Evolutionary conservation across 306 rosid species (phyloP), one percentile per base, ranked within the genome.

Genomic region (barrel medic (Medicago truncatula)): DNA sequence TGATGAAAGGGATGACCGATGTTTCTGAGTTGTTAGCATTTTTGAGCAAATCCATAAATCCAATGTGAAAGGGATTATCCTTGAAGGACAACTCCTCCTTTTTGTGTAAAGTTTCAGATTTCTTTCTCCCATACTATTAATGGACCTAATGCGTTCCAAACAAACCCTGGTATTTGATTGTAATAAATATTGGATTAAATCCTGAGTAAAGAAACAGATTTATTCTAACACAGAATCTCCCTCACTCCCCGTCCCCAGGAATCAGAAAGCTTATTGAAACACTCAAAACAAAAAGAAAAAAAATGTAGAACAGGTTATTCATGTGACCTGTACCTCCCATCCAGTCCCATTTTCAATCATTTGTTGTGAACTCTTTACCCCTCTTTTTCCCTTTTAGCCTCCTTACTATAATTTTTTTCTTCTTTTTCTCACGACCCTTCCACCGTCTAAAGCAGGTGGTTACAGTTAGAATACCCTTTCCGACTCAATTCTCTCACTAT

Each of bases 201-300:
- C 74, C 59, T 67, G 8, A 56, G 38, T 50, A 28, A 7, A 71
- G 43, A 39, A 72, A 53, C 58, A 38, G 60, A 16, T 79, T 72
- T 15, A 31, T 21, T 25, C n/a, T n/a, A 47, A 52, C 38, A 15
- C 5, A 78, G 44, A 18, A 70, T 71, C n/a, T 60, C 59, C 78
- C 59, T 72, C n/a, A 7, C 40, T 28, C 73, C 39, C 39, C 28
- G 58, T 5, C 52, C 1, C 52, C 2, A 12, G 52, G 4, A 71
- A 41, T 39, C 73, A 63, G 59, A 47, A 34, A 70, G 71, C 63
- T 47, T 14, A 59, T 47, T 9, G 60, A 43, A 77, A 58, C 50
- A 68, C 76, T 31, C 9, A 46, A 76, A 23, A 77, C 59, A 57
- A 6, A 21, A 65, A 59, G 67, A 41, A 9, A 17, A 14, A 62